Base-by-base conservation (phyloP, 352 stramenopile genomes). In the Pythium volutum region DNA sequence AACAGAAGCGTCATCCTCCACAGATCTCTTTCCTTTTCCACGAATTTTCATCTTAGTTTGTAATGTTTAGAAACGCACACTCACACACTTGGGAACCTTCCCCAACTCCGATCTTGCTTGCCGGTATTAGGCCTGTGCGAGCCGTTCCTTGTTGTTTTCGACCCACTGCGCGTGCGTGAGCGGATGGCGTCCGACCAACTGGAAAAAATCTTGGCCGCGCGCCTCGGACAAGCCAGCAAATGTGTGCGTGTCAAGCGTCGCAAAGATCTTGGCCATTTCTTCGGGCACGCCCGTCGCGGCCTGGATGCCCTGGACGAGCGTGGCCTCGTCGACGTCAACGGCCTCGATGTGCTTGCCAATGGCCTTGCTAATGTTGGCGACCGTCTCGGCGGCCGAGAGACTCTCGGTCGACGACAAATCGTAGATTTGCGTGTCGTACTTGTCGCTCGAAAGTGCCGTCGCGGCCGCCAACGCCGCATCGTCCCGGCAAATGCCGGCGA, bases 181-280 rank as follows among this genome's bases (percentile, higher is more conserved):
- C 48, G 61, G 45, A 20, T 69, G 31, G n/a, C 46, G 43, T n/a
- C 66, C 66, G 20, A 64, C 67, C 34, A 73, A 51, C 51, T 50
- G 43, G 26, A 62, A 41, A 47, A 57, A 73, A 42, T 73, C 60
- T 18, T 66, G 23, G 12, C 33, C 43, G 2, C 52, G 20, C 9
- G 45, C 16, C 2, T 36, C 46, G 3, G 48, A 46, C 5, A 36
- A 39, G 5, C 66, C 62, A 0, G 31, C 51, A 10, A 46, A 48
- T 39, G 54, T 73, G 50, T 52, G 59, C 1, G 36, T 18, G 26
- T 70, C 66, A 20, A 73, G 59, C 20, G 58, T 62, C 36, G 57
- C 66, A 1, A 62, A 23, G 1, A 47, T 22, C n/a, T 58, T 27
- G 10, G 53, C 62, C 12, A 68, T 22, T 2, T 16, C 12, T 9